Evolutionary conservation across 1,139 yeast genomes (phyloP), one percentile per base, ranked within the genome.

Genomic region (Arxiozyma slooffiae): DNA sequence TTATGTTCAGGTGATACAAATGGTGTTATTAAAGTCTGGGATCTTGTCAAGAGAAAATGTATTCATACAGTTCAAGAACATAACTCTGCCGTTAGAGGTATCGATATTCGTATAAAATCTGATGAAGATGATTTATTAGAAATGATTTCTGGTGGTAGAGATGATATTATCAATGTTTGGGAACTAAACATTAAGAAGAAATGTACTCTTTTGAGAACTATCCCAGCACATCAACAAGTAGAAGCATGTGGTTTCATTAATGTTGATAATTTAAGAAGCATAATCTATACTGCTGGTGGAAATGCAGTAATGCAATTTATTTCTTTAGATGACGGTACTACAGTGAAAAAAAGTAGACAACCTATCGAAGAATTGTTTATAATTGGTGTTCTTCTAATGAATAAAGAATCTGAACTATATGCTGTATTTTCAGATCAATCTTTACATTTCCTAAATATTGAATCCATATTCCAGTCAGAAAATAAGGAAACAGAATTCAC

Each of bases 11-110:
- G 96, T 59, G 95, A 87, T 65, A 85, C 92, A 34, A 86, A 82
- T 74, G 97, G 97, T 53, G 62, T 72, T 50, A 82, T 86, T 26
- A 84, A 89, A 60, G 76, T 92, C 2, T 92, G 98, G 97, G 96
- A 90, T 69, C 74, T 92, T 55, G 92, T 86, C 14, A 84, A 80
- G 63, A 76, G 96, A 58, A 86, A 81, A 63, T 79, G 85, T 53
- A 57, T 81, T 7, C 76, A 77, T 23, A 77, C 82, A 30, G 71
- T 82, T 47, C 81, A 77, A 51, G 95, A 88, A 57, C 98, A 94
- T 63, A 78, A 77, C 7, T 76, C 88, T 22, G 94, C 96, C 0
- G 94, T 92, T 1, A 79, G 98, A 67, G 96, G 96, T 0, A 70
- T 92, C 21, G 88, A 80, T 34, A 85, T 90, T 18, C 55, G 55